Conservation (phyloP, 73 alveolate species). For the Blepharisma japonicum region DNA sequence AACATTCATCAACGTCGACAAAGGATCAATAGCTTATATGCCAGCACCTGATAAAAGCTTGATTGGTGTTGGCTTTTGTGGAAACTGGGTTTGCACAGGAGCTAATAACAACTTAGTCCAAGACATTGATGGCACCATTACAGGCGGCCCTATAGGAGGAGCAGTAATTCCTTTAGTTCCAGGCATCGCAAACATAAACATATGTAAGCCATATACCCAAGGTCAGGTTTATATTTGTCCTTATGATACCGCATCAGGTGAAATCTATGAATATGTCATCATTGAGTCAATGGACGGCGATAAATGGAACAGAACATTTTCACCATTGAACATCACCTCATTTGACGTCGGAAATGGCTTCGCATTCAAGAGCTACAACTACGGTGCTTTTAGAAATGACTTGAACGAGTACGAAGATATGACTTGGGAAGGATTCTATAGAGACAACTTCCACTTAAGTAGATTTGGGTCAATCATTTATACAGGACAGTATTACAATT, state of each 20-base stretch:
- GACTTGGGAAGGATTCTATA: constrained; percentile 59
- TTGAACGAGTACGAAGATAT: constrained; percentile 31
- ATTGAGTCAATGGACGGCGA: constrained; percentile 40
- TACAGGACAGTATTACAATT: constrained; percentile 35
- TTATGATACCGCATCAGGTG: not conserved
- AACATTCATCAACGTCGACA: not conserved
- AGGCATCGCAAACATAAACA: constrained; percentile 10
- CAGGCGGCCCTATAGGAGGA: not conserved
- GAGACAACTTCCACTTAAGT: constrained; percentile 14
- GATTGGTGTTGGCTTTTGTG: constrained; percentile 12
- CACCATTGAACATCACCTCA: constrained; percentile 30
- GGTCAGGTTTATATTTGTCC: not conserved
- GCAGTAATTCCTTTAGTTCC: not conserved
- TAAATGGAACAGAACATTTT: constrained; percentile 31
- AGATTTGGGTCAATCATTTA: constrained; percentile 35
- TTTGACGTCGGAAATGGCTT: constrained; percentile 18
- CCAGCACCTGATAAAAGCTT: not conserved
- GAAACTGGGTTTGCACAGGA: constrained; percentile 14
- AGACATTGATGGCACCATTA: constrained; percentile 1
- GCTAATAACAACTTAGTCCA: not conserved
- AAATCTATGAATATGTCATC: not conserved
- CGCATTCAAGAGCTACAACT: constrained; percentile 24
- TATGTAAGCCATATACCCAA: not conserved
- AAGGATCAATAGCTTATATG: not conserved
- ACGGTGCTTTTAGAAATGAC: constrained; percentile 2